Evolutionary conservation across 345 rosid genomes (phyloP), one percentile per base, ranked within the genome.

Genomic region (Erysimum cheiranthoides): DNA sequence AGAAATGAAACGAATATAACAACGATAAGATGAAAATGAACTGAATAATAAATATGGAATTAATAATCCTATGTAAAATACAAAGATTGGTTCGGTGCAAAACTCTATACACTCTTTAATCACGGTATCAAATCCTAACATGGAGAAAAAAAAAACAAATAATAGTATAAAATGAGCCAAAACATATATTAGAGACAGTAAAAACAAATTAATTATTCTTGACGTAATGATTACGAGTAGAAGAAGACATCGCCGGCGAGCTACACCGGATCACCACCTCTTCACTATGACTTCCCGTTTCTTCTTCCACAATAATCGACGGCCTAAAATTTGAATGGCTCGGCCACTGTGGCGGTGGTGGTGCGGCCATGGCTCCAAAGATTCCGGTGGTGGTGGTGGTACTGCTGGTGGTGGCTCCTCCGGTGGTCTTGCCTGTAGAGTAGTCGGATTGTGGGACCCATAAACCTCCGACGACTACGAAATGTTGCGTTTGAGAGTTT

Each of bases 391-490:
- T 85, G 80, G 60, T 73, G 50, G 61, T 87, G 72, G 68, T 61
- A 11, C 57, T 61, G 40, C 69, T 71, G 10, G 79, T 86, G 83
- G 52, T 75, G 56, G 59, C 85, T 81, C 78, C 63, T 50, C 87
- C 89, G 10, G 64, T 53, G 45, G 32, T 39, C 56, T 64, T 73
- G 21, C 89, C 86, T 1, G 91, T 82, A 66, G 92, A 92, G 47
- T 90, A 90, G 61, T 85, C 93, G 5, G 85, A 79, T 8, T 90
- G 90, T 6, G 89, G 92, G 51, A 92, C 85, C 98, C 98, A 94
- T 79, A 94, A 82, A 35, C 95, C 93, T 46, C 97, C 92, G 4
- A 94, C 96, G 65, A 94, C 95, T 66, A 92, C 87, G 70, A 92
- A 87, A 60, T 90, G 98, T 13, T 95, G 95, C 45, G 86, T 82